These are phyloP conservation scores for Moesziomyces parantarcticus DNA, from an alignment of 1,284 basidiomycete species.

Conservation along the genomic window DNA sequence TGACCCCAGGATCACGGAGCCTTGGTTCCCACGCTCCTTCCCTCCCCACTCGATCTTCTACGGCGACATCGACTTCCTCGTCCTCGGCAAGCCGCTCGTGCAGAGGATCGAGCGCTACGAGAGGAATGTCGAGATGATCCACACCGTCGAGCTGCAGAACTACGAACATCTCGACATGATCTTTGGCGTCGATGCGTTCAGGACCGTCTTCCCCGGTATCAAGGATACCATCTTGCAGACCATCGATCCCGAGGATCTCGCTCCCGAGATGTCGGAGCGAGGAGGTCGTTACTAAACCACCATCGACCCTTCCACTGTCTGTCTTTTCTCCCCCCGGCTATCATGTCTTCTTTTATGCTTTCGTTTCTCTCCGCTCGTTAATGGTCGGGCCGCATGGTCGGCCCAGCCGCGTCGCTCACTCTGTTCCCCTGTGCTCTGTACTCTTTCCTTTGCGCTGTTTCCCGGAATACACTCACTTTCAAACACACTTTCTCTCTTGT, in stretches of 20 bases:
- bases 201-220: slow-evolving; percentile 63
- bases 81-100: slow-evolving; percentile 64
- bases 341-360: neutral
- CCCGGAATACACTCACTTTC: too few relatives aligned
- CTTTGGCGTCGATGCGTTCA: slow-evolving; percentile 62
- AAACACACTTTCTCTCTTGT: too few relatives aligned
- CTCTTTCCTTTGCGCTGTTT: too few relatives aligned
- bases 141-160: slow-evolving; percentile 64
- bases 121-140: slow-evolving; percentile 64
- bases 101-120: slow-evolving; percentile 62
- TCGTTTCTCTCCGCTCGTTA: neutral
- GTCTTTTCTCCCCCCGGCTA: slow-evolving; percentile 8
- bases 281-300: slow-evolving; percentile 11
- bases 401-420: too few relatives aligned
- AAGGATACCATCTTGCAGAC: slow-evolving; percentile 64
- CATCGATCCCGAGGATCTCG: slow-evolving; percentile 52
- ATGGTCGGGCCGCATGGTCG: neutral
- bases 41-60: slow-evolving; percentile 66
- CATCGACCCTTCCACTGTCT: neutral
- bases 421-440: neutral
- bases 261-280: slow-evolving; percentile 39
- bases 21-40: slow-evolving; percentile 65
- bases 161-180: slow-evolving; percentile 67
- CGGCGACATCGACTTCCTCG: slow-evolving; percentile 64
- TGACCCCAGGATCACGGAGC: slow-evolving; percentile 60